phyloP scores from a whole-genome alignment of 1,139 yeast species.

The Magnusiomyces magnusii region DNA sequence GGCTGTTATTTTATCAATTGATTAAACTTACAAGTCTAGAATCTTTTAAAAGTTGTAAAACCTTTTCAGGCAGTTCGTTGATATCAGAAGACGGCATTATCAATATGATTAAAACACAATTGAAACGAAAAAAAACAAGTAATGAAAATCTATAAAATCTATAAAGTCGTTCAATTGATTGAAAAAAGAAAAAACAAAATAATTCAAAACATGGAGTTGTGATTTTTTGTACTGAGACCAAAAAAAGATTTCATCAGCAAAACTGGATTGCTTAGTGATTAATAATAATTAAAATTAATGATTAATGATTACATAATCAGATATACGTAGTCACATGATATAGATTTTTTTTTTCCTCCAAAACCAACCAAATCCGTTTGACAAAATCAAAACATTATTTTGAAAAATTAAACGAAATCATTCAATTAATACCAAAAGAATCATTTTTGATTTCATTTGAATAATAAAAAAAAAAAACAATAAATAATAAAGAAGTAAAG shows the following conservation, averaged over 20 bases:
- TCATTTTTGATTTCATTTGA: no score
- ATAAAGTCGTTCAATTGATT: neutral
- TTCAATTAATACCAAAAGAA: no score
- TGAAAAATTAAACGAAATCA: no score
- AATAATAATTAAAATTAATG: no score
- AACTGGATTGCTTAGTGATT: neutral
- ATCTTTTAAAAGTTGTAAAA: neutral
- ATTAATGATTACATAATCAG: neutral
- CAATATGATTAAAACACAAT: neutral
- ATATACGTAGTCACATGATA: neutral
- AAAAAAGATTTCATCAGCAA: neutral
- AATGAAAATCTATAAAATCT: no score
- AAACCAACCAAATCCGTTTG: no score
- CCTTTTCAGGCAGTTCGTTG: neutral
- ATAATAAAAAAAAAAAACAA: no score
- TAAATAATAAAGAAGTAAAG: no score
- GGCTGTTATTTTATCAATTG: neutral
- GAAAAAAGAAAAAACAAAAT: neutral
- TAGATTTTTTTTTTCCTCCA: neutral
- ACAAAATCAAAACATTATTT: no score
- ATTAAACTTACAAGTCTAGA: neutral
- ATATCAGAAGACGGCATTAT: neutral
- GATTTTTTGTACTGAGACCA: no score
- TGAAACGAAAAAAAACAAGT: no score
- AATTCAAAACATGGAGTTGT: no score